Percentiles rank a stretch among this genome's conserved stretches.
These are phyloP conservation scores for Emericellopsis atlantica DNA, from an alignment of 2,329 filamentous ascomycete species.

Conservation along the genomic window DNA sequence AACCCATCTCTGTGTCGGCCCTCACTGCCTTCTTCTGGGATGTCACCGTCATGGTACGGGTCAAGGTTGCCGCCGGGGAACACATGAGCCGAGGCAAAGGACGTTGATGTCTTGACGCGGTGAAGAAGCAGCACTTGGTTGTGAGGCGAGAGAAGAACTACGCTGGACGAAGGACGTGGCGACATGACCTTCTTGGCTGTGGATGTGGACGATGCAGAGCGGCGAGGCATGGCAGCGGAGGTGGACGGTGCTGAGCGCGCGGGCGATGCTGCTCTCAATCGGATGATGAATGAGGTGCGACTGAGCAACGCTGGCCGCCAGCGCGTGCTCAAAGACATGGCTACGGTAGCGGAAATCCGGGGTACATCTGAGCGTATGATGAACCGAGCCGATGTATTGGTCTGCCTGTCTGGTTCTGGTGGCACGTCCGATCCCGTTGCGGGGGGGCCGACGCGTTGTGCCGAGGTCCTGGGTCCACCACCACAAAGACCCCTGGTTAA, in stretches of 20 bases:
- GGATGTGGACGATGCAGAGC: slow-evolving; percentile 5
- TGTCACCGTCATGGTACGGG: slow-evolving; percentile 57
- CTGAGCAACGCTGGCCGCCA: too few relatives aligned
- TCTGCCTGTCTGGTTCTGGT: too few relatives aligned
- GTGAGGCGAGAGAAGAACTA: slow-evolving; percentile 71
- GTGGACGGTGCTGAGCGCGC: not conserved
- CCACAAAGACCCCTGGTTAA: too few relatives aligned
- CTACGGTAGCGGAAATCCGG: too few relatives aligned
- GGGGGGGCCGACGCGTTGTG: too few relatives aligned
- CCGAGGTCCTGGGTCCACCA: too few relatives aligned
- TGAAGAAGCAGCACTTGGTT: slow-evolving; percentile 86
- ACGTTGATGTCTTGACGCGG: slow-evolving; percentile 67
- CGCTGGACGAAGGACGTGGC: slow-evolving; percentile 58
- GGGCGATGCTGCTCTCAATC: not conserved
- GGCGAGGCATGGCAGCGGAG: not conserved
- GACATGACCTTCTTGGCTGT: slow-evolving; percentile 3
- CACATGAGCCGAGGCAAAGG: slow-evolving; percentile 86
- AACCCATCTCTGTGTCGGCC: slow-evolving; percentile 56
- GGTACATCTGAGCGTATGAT: too few relatives aligned
- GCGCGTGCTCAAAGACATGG: too few relatives aligned
- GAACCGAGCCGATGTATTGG: too few relatives aligned
- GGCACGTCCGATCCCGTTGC: too few relatives aligned
- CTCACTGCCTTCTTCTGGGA: slow-evolving; percentile 30
- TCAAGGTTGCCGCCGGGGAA: slow-evolving; percentile 88
- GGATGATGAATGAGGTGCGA: too few relatives aligned